Conservation (phyloP, 352 stramenopile genomes). For the Globisporangium mamillatum region DNA sequence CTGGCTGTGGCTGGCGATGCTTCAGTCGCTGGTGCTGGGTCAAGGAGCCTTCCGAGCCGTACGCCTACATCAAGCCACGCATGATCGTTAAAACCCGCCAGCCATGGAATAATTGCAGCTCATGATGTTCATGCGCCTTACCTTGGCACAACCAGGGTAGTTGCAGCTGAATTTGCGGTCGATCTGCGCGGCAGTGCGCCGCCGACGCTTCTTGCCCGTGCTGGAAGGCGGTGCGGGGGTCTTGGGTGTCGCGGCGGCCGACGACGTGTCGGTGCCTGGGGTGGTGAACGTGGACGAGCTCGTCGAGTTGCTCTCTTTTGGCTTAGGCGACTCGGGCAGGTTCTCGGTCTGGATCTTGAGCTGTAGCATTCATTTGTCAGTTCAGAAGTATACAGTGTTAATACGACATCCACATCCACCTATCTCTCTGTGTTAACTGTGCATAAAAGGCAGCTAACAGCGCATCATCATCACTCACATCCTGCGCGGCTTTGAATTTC, state of each 20-base stretch:
- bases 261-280: slow-evolving; percentile 16
- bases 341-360: slow-evolving; percentile 59
- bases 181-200: slow-evolving; percentile 73
- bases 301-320: slow-evolving; percentile 19
- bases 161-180: slow-evolving; percentile 77
- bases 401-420: background rate
- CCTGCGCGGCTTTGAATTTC: slow-evolving; percentile 58
- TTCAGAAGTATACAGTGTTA: background rate
- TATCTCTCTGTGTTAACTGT: background rate
- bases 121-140: slow-evolving; percentile 12
- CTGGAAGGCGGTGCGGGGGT: slow-evolving; percentile 34
- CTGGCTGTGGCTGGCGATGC: slow-evolving; percentile 39
- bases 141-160: slow-evolving; percentile 60
- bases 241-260: slow-evolving; percentile 20
- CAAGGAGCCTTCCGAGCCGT: slow-evolving; percentile 75
- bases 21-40: slow-evolving; percentile 82
- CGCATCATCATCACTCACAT: slow-evolving; percentile 26
- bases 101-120: background rate
- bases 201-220: slow-evolving; percentile 68
- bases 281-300: slow-evolving; percentile 20
- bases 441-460: background rate
- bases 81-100: background rate
- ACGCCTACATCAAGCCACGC: slow-evolving; percentile 38
- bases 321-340: slow-evolving; percentile 20
- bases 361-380: slow-evolving; percentile 19